phyloP scores from a whole-genome alignment of 257 asterid genomes.

The Thymus mandschuricus region DNA sequence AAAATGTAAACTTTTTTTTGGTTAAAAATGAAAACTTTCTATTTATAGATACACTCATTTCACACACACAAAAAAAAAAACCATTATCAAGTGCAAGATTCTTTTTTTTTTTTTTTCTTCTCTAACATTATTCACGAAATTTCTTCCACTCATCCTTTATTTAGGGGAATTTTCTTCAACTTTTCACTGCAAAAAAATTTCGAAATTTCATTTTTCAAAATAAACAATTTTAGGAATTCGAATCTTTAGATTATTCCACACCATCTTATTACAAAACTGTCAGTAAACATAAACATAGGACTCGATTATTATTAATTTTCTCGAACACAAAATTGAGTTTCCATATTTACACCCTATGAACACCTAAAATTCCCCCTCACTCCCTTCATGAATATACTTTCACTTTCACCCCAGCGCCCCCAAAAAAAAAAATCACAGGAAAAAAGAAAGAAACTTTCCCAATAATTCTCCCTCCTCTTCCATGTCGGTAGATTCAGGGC shows the following conservation, averaged over 20 bases:
- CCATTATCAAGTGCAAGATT: too few species aligned
- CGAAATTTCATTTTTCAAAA: too few species aligned
- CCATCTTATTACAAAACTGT: background rate
- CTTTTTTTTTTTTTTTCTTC: too few species aligned
- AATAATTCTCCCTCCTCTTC: conserved; percentile 10
- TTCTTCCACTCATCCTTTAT: background rate
- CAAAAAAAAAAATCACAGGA: too few species aligned
- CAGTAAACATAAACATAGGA: background rate
- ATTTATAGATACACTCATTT: too few species aligned
- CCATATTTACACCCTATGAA: conserved; percentile 22
- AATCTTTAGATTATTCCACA: background rate
- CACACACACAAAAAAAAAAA: too few species aligned
- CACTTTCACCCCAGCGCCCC: conserved; percentile 21
- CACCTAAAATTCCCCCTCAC: background rate
- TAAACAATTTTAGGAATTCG: background rate
- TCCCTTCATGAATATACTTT: conserved; percentile 21
- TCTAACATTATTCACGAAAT: too few species aligned
- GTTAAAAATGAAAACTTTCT: too few species aligned
- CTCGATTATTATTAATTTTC: background rate
- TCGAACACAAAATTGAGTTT: background rate
- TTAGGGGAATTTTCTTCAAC: background rate
- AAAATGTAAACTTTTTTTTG: too few species aligned
- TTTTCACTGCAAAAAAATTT: too few species aligned
- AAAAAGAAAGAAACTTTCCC: conserved; percentile 4
- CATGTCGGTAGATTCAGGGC: conserved; percentile 5